Percentiles rank a stretch among this genome's conserved stretches.
Conservation (phyloP, 2,329 filamentous ascomycete genomes). For the Aspergillus fumigatus region DNA sequence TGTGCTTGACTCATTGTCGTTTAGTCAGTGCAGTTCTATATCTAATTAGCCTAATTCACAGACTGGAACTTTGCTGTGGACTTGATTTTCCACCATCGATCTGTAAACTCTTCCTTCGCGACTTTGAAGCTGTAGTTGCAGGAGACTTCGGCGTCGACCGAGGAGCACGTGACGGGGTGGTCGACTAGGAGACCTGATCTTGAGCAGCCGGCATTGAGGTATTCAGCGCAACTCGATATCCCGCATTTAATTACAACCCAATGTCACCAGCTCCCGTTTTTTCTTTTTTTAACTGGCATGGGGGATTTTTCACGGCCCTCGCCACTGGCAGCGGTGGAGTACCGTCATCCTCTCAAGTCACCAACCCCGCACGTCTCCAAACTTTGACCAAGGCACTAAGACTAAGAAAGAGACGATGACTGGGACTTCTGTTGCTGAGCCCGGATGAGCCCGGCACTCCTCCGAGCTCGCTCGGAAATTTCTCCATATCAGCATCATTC, state of each 20-base stretch:
- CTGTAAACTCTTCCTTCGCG: no score
- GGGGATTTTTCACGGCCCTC: no score
- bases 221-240: neutral
- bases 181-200: neutral
- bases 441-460: neutral
- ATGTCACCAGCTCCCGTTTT: no score
- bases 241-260: neutral
- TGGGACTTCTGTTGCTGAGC: neutral
- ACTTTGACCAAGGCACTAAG: no score
- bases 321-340: neutral
- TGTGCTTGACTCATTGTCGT: neutral
- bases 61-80: neutral
- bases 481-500: conserved; percentile 4
- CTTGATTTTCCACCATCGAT: neutral
- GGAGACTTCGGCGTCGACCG: no score
- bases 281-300: neutral
- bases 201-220: neutral
- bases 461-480: conserved; percentile 9
- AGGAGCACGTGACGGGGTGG: neutral
- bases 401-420: no score
- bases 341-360: no score
- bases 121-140: no score
- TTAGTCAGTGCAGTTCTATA: neutral
- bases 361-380: neutral
- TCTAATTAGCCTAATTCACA: neutral